Conservation (phyloP, 2,329 filamentous ascomycete genomes). For the Bipolaris victoriae region DNA sequence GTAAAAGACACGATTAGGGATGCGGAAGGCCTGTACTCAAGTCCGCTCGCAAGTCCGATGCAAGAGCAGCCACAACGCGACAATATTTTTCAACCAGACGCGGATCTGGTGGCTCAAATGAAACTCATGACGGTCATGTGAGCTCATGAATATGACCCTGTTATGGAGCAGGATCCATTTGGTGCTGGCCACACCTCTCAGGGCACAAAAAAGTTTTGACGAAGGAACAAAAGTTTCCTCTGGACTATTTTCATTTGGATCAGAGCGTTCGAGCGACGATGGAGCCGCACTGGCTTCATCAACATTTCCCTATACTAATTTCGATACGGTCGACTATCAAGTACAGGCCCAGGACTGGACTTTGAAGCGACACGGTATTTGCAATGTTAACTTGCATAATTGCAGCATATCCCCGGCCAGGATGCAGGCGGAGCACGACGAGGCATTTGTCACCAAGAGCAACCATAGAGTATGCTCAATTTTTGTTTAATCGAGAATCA, state of each 20-base stretch:
- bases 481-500: constrained; percentile 22
- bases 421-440: constrained; percentile 26
- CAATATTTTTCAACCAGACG: constrained; percentile 43
- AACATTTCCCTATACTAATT: constrained; percentile 42
- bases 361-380: constrained; percentile 44
- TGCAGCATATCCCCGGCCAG: constrained; percentile 26
- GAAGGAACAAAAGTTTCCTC: constrained; percentile 35
- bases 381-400: constrained; percentile 35
- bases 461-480: constrained; percentile 6
- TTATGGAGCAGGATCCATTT: constrained; percentile 17
- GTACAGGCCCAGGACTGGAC: constrained; percentile 37
- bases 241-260: constrained; percentile 42
- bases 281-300: constrained; percentile 22
- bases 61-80: constrained; percentile 47
- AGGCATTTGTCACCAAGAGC: constrained; percentile 16
- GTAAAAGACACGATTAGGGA: constrained; percentile 57
- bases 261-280: constrained; percentile 40
- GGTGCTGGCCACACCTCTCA: constrained; percentile 25
- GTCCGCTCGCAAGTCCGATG: constrained; percentile 47
- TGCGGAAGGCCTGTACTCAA: constrained; percentile 56
- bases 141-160: constrained; percentile 29
- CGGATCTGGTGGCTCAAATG: constrained; percentile 46
- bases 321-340: constrained; percentile 30
- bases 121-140: constrained; percentile 52
- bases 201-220: constrained; percentile 18